These are phyloP conservation scores for Acacia crassicarpa DNA, from an alignment of 306 rosid species.

Conservation along the genomic window DNA sequence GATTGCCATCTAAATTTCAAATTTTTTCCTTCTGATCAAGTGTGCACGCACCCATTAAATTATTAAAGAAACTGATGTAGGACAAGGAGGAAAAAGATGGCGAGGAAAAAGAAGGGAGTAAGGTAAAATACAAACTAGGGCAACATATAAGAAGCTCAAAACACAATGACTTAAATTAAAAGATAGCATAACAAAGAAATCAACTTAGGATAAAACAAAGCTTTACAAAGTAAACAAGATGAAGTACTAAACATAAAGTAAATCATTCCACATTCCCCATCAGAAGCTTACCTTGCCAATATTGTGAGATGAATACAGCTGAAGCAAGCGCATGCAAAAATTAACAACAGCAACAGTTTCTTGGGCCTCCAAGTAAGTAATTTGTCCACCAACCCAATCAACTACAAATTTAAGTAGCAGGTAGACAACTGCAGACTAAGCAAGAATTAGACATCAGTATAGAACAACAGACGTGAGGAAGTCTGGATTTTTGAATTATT, in stretches of 20 bases:
- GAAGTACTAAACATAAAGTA: not conserved
- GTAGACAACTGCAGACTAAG: constrained; percentile 92
- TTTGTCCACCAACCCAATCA: constrained; percentile 96
- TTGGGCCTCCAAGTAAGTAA: constrained; percentile 75
- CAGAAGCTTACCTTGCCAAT: constrained; percentile 74
- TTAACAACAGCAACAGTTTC: constrained; percentile 75
- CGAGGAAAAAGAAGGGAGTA: not conserved
- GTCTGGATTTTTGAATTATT: constrained; percentile 10
- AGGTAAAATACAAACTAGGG: not conserved
- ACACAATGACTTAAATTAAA: not conserved
- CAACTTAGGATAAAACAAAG: not conserved
- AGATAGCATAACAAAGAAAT: not conserved
- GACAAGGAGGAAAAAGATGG: not conserved
- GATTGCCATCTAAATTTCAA: constrained; percentile 15
- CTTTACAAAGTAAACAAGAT: not conserved
- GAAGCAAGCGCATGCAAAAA: constrained; percentile 91
- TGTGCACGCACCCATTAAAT: not conserved
- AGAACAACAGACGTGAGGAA: constrained; percentile 24
- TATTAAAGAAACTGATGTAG: constrained; percentile 12
- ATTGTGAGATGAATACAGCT: constrained; percentile 87
- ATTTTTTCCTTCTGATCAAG: constrained; percentile 7
- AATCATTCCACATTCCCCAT: not conserved
- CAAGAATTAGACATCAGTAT: constrained; percentile 36
- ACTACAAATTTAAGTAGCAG: constrained; percentile 91
- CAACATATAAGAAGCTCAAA: not conserved